These are phyloP conservation scores for Scenedesmus sp. DNA, from an alignment of 163 green algal genomes.

Conservation along the genomic window DNA sequence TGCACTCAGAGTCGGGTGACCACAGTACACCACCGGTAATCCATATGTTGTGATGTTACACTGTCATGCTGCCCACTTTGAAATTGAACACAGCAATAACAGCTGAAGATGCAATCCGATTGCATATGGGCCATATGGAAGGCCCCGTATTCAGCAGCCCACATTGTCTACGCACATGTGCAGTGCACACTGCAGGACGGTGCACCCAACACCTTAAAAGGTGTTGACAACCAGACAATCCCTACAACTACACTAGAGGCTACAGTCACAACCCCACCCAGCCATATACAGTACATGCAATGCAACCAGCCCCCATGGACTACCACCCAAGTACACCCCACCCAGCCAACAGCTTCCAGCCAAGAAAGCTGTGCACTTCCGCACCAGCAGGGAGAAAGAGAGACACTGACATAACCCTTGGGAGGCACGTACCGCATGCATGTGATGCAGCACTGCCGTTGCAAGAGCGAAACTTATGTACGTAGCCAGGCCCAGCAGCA, in stretches of 20 bases:
- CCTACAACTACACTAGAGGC: neutral
- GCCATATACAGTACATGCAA: neutral
- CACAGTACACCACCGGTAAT: too few species aligned
- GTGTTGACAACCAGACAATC: neutral
- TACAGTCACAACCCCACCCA: neutral
- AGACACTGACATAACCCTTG: neutral
- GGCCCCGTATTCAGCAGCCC: too few species aligned
- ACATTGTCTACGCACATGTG: too few species aligned
- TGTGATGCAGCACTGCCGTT: neutral
- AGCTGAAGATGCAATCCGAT: too few species aligned
- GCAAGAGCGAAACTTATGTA: neutral
- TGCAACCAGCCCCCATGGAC: neutral
- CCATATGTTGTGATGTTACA: too few species aligned
- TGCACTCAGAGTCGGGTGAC: too few species aligned
- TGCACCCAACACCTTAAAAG: neutral
- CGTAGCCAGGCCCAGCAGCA: neutral
- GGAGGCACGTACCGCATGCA: neutral
- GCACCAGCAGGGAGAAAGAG: neutral
- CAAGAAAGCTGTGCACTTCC: neutral
- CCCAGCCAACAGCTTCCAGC: neutral
- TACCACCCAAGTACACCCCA: neutral
- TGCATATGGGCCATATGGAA: too few species aligned
- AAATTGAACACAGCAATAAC: too few species aligned
- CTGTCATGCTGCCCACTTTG: too few species aligned
- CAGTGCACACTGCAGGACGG: too few species aligned